Percentiles rank a stretch among this genome's conserved stretches.
Conservation (phyloP, 2,329 filamentous ascomycete genomes). For the Cercospora nicotianae region DNA sequence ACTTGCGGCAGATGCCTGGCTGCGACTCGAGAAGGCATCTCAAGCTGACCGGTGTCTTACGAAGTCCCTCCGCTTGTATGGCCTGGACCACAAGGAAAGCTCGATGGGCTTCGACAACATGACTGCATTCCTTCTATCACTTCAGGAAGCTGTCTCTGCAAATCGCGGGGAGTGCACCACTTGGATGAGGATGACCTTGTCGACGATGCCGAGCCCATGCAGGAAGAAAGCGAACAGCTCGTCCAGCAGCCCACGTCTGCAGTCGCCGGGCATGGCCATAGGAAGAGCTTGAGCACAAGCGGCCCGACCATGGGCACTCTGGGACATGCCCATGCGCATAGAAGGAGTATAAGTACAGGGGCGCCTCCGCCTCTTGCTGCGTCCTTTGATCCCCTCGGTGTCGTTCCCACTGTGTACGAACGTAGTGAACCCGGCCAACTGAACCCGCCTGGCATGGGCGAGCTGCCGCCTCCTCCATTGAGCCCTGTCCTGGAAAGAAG, state of each 20-base stretch:
- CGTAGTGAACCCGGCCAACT: slow-evolving; percentile 13
- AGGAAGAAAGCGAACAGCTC: slow-evolving; percentile 41
- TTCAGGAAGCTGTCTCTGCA: slow-evolving; percentile 62
- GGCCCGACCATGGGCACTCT: slow-evolving; percentile 22
- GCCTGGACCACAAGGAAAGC: slow-evolving; percentile 27
- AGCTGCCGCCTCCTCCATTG: slow-evolving; percentile 10
- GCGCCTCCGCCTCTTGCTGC: slow-evolving; percentile 24
- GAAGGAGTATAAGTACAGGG: slow-evolving; percentile 46
- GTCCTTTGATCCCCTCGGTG: slow-evolving; percentile 38
- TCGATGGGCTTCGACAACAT: slow-evolving; percentile 50
- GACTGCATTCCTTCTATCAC: slow-evolving; percentile 63
- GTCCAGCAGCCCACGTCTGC: slow-evolving; percentile 20
- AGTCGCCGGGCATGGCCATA: slow-evolving; percentile 37
- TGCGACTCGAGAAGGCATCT: slow-evolving; percentile 70
- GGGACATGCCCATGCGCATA: slow-evolving; percentile 39
- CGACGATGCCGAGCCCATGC: slow-evolving; percentile 36
- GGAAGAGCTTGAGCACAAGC: slow-evolving; percentile 46
- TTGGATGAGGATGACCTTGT: slow-evolving; percentile 38
- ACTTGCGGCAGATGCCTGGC: slow-evolving; percentile 80
- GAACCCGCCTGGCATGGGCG: slow-evolving; percentile 26
- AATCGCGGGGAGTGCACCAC: slow-evolving; percentile 40
- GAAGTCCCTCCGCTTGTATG: slow-evolving; percentile 61
- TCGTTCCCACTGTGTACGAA: slow-evolving; percentile 33
- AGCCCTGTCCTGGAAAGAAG: slow-evolving; percentile 28
- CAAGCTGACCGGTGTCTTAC: slow-evolving; percentile 78